Evolutionary conservation across 176 grass and related monocot genomes (phyloP), one percentile per base, ranked within the genome.

Genomic region (Luzula sylvatica): DNA sequence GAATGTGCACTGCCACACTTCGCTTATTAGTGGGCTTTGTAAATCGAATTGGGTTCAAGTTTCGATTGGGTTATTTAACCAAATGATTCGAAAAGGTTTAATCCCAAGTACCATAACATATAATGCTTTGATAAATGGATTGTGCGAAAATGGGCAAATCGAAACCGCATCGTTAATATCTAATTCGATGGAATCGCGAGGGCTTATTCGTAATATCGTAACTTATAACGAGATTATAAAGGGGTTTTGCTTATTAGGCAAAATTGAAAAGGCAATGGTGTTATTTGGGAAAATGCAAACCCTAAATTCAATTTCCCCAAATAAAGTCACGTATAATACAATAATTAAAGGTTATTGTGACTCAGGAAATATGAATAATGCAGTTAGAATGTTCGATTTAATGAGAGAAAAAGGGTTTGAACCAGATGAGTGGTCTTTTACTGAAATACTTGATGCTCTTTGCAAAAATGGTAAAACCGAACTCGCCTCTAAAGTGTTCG

Each of bases 151-250:
- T 1, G 71, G 35, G 20, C 52, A 39, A 66, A 50, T 75, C 35
- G 16, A 76, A 38, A 52, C n/a, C 17, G 78, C 70, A 23, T 13
- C 26, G 57, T 55, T 35, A 13, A 68, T 94, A 44, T 87, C 53
- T 64, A 25, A 70, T 69, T 58, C 42, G 23, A 87, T 87, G 82
- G 53, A 59, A 35, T 47, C 20, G 41, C 24, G 26, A 62, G 59
- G 58, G 15, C 78, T 50, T 59, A 70, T 38, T 38, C 45, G 20
- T 6, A 76, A 87, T 72, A 72, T 42, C 24, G 53, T 3, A 41
- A 71, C 76, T 56, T 73, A 74, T 23, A 66, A 80, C 69, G 49
- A 75, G 52, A 56, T 82, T 42, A 85, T 85, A 38, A 78, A 75
- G 49, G 80, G 68, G 15, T 70, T 82, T 22, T 75, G 56, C 18